Evolutionary conservation across 1,284 basidiomycete genomes (phyloP).

Genomic region (Pascua sp.): DNA sequence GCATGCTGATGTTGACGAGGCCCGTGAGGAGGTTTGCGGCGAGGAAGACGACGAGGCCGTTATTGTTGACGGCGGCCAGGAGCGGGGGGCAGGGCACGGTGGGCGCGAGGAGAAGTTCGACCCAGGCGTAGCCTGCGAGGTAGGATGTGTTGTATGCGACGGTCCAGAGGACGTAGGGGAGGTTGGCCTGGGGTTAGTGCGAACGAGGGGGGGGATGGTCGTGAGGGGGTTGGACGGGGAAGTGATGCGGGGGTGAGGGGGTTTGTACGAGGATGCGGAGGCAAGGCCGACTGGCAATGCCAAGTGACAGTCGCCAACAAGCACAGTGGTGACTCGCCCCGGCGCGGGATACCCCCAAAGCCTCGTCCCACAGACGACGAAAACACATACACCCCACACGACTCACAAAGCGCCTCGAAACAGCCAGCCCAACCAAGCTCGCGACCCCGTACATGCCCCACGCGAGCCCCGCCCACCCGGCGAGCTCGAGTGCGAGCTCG

Average conservation of each 20-base stretch:
- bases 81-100: slow-evolving; percentile 56
- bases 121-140: slow-evolving; percentile 71
- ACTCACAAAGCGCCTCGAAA: slow-evolving; percentile 74
- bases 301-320: background rate
- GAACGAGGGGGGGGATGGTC: background rate
- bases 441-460: slow-evolving; percentile 62
- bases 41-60: slow-evolving; percentile 76
- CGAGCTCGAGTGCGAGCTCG: slow-evolving; percentile 65
- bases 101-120: slow-evolving; percentile 63
- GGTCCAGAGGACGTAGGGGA: slow-evolving; percentile 85
- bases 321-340: background rate
- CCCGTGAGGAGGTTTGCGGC: slow-evolving; percentile 85
- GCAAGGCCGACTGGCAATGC: no score
- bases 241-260: no score
- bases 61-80: slow-evolving; percentile 75
- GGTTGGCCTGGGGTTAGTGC: slow-evolving; percentile 64
- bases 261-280: no score
- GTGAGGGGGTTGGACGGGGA: no score
- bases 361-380: no score
- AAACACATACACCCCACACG: no score
- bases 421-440: slow-evolving; percentile 36
- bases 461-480: slow-evolving; percentile 71
- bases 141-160: slow-evolving; percentile 85
- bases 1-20: slow-evolving; percentile 71
- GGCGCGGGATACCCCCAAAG: no score